These are phyloP conservation scores for Trichoderma oligosporum DNA, from an alignment of 2,329 filamentous ascomycete genomes.

Conservation along the genomic window DNA sequence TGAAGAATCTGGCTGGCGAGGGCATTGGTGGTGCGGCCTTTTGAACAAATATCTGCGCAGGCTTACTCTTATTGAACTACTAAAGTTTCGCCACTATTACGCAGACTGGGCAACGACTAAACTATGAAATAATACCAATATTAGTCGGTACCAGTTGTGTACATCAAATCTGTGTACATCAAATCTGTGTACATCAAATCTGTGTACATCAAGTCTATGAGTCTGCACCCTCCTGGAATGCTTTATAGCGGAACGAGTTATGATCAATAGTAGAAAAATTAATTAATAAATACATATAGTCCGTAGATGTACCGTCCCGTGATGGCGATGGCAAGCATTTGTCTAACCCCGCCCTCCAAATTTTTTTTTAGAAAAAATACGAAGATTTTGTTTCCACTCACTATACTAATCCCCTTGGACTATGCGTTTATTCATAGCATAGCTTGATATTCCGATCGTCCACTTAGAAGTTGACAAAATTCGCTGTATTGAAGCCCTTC, in stretches of 20 bases:
- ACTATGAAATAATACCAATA: background rate
- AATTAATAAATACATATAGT: background rate
- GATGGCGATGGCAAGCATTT: too few relatives aligned
- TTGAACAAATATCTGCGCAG: constrained; percentile 26
- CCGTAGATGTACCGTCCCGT: too few relatives aligned
- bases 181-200: background rate
- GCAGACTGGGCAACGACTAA: background rate
- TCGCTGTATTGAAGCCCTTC: background rate
- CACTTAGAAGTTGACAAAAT: too few relatives aligned
- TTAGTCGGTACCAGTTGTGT: background rate
- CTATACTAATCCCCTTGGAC: too few relatives aligned
- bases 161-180: background rate
- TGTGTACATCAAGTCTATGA: background rate
- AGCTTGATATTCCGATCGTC: too few relatives aligned
- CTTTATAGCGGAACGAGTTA: background rate
- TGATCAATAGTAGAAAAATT: background rate
- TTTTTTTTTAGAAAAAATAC: too few relatives aligned
- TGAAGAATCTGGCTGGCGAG: constrained; percentile 56
- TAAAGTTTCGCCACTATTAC: background rate
- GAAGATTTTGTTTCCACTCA: too few relatives aligned
- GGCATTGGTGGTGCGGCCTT: constrained; percentile 54
- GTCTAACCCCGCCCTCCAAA: too few relatives aligned
- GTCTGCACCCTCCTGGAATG: background rate
- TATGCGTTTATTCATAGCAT: too few relatives aligned
- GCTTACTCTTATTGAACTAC: background rate